phyloP scores from a whole-genome alignment of 1,284 basidiomycete genomes.

The Schizophyllum amplum region DNA sequence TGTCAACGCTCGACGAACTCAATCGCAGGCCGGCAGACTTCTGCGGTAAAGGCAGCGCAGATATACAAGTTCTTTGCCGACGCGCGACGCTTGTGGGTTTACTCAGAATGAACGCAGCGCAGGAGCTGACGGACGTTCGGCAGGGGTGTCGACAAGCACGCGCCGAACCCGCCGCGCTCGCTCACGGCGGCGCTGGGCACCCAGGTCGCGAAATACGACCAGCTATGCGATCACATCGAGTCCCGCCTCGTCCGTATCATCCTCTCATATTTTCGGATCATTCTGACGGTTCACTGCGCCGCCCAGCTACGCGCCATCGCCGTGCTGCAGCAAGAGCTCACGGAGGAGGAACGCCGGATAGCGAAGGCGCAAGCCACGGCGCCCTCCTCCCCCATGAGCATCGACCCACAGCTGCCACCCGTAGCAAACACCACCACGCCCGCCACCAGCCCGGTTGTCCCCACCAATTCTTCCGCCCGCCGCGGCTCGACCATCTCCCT shows the following conservation, averaged over 20 bases:
- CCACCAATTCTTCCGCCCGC: slow-evolving; percentile 23
- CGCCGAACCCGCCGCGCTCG: slow-evolving; percentile 54
- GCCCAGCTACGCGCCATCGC: slow-evolving; percentile 58
- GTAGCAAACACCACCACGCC: slow-evolving; percentile 13
- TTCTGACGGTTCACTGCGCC: not conserved
- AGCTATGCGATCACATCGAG: slow-evolving; percentile 68
- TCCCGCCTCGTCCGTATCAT: slow-evolving; percentile 52
- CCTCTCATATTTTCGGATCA: not conserved
- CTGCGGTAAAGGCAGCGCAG: slow-evolving; percentile 60
- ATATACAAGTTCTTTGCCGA: slow-evolving; percentile 63
- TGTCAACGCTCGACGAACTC: not conserved
- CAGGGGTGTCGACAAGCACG: slow-evolving; percentile 50
- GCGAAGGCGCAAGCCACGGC: slow-evolving; percentile 37
- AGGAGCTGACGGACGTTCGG: not conserved
- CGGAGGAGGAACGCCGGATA: slow-evolving; percentile 48
- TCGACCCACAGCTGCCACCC: slow-evolving; percentile 19
- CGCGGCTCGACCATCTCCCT: slow-evolving; percentile 69
- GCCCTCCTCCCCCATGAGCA: slow-evolving; percentile 21
- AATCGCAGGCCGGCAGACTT: slow-evolving; percentile 32
- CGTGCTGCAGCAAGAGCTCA: slow-evolving; percentile 59
- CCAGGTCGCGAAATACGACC: slow-evolving; percentile 70
- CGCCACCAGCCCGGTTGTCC: slow-evolving; percentile 14
- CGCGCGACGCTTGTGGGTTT: slow-evolving; percentile 49
- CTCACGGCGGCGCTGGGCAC: slow-evolving; percentile 56
- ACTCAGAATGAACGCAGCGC: not conserved